Percentiles rank a stretch among this genome's conserved stretches.
phyloP scores from a whole-genome alignment of 352 stramenopile genomes.

The Pythium phragmitis region DNA sequence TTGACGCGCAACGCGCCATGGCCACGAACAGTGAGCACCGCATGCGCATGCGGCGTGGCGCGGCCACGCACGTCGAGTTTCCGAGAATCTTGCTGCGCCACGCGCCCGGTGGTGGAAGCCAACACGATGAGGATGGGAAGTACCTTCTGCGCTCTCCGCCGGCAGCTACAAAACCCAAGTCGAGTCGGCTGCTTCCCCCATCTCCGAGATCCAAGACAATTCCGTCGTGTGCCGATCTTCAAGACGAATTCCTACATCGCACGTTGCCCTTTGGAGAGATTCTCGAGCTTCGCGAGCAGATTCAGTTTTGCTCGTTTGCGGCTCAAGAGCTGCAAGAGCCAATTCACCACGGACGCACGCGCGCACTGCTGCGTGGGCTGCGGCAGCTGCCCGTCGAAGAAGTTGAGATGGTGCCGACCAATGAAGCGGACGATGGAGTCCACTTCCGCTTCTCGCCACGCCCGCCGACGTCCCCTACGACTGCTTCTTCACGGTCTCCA shows the following conservation, averaged over 20 bases:
- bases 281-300: constrained; percentile 42
- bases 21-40: not conserved
- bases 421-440: not conserved
- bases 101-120: not conserved
- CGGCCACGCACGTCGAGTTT: constrained; percentile 37
- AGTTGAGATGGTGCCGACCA: constrained; percentile 27
- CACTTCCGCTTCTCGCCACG: constrained; percentile 12
- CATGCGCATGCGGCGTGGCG: constrained; percentile 9
- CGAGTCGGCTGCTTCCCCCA: not conserved
- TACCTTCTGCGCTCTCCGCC: too few species aligned
- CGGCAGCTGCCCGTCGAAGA: constrained; percentile 44
- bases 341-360: constrained; percentile 30
- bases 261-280: constrained; percentile 44
- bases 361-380: constrained; percentile 43
- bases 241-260: constrained; percentile 51
- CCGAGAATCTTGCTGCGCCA: constrained; percentile 39
- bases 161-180: not conserved
- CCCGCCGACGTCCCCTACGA: constrained; percentile 6
- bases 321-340: constrained; percentile 27
- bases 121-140: constrained; percentile 1
- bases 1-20: constrained; percentile 14
- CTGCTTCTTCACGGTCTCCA: not conserved
- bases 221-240: constrained; percentile 36
- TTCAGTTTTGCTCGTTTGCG: constrained; percentile 45
- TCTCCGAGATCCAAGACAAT: constrained; percentile 2